Conservation (phyloP, 192 early-diverging fungal genomes). For the Umbelopsis ramanniana region DNA sequence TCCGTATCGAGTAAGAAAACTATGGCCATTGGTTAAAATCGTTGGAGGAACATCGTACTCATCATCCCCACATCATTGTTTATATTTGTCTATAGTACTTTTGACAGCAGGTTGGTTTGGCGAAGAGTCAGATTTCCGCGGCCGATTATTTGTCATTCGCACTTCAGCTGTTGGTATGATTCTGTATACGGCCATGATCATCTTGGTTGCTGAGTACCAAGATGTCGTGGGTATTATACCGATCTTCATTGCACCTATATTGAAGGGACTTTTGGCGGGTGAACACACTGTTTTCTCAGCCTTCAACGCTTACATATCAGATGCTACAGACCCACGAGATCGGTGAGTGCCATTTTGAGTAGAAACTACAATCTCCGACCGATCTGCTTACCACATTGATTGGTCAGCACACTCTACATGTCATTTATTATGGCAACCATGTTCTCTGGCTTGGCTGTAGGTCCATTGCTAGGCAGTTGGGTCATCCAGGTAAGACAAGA, state of each 20-base stretch:
- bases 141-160: constrained; percentile 33
- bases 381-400: constrained; percentile 7
- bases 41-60: background rate
- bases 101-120: constrained; percentile 36
- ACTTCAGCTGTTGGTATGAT: constrained; percentile 29
- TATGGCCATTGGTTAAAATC: background rate
- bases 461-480: constrained; percentile 18
- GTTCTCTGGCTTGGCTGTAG: constrained; percentile 19
- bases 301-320: constrained; percentile 41
- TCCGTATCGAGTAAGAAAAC: constrained; percentile 19
- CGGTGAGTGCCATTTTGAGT: constrained; percentile 29
- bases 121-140: constrained; percentile 37
- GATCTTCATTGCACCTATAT: constrained; percentile 34
- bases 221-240: constrained; percentile 29
- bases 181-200: constrained; percentile 16
- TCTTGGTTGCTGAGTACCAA: constrained; percentile 25
- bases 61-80: background rate
- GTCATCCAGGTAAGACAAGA: background rate
- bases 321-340: constrained; percentile 30
- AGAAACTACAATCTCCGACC: background rate
- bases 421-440: constrained; percentile 25
- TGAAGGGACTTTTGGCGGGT: constrained; percentile 36
- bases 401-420: constrained; percentile 12
- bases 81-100: background rate
- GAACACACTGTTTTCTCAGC: constrained; percentile 28